Percentiles rank a stretch among this genome's conserved stretches.
Evolutionary conservation across 139 green algal genomes (phyloP).

Genomic region (Dunaliella primolecta): DNA sequence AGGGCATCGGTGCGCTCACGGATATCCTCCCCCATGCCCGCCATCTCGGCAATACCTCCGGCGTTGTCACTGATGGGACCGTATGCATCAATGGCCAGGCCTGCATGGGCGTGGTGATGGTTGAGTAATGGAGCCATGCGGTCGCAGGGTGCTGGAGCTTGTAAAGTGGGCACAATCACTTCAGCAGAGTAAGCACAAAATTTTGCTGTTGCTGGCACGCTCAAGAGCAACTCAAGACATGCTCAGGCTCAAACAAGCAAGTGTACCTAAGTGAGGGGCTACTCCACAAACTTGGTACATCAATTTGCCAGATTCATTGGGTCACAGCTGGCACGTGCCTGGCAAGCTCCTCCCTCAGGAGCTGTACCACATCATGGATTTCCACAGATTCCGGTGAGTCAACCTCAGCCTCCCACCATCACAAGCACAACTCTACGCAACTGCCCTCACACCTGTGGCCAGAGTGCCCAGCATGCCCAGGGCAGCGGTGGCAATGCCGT

Average conservation of each 20-base stretch:
- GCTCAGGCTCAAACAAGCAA: no score
- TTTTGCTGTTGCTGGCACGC: no score
- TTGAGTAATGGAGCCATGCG: not conserved
- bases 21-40: slow-evolving; percentile 95
- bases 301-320: no score
- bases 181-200: no score
- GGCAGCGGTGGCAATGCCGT: slow-evolving; percentile 92
- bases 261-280: no score
- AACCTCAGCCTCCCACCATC: no score
- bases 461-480: slow-evolving; percentile 96
- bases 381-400: not conserved
- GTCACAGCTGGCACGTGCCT: no score
- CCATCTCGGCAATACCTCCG: slow-evolving; percentile 97
- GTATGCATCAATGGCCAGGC: slow-evolving; percentile 93
- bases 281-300: no score
- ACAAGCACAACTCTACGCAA: no score
- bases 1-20: slow-evolving; percentile 95
- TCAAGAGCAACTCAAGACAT: no score
- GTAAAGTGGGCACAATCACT: no score
- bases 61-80: slow-evolving; percentile 96
- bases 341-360: no score
- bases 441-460: slow-evolving; percentile 60
- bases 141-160: not conserved
- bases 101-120: slow-evolving; percentile 40
- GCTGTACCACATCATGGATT: not conserved